A percentile compares a stretch with the other conserved stretches of the same genome.
These are phyloP conservation scores for Bremia lactucae DNA, from an alignment of 352 stramenopile species.

Conservation along the genomic window DNA sequence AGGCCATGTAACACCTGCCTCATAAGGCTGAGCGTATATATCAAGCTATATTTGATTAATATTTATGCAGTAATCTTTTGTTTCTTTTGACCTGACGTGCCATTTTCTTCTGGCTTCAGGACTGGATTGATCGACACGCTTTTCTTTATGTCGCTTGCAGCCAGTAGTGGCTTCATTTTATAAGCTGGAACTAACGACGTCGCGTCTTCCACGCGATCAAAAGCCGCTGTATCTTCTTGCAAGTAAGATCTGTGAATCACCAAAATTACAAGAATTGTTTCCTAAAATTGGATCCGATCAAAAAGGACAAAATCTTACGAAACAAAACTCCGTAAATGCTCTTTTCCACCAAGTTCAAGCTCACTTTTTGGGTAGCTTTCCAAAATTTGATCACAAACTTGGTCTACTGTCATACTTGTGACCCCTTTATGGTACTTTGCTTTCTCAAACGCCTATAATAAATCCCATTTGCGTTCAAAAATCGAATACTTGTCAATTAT, in stretches of 20 bases:
- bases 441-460: conserved; percentile 63
- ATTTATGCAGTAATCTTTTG: conserved; percentile 22
- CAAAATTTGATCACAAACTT: conserved; percentile 63
- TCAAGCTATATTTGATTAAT: too few species aligned
- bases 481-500: not conserved
- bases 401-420: conserved; percentile 40
- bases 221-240: conserved; percentile 25
- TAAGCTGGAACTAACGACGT: conserved; percentile 14
- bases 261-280: not conserved
- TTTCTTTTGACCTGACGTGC: conserved; percentile 26
- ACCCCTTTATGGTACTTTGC: conserved; percentile 47
- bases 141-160: conserved; percentile 11
- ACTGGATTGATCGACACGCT: conserved; percentile 1
- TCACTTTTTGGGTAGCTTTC: conserved; percentile 67
- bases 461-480: conserved; percentile 2
- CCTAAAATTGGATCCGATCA: not conserved
- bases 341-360: conserved; percentile 56
- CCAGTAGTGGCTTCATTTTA: conserved; percentile 21
- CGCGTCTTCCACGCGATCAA: conserved; percentile 17
- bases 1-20: too few species aligned
- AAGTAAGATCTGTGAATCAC: conserved; percentile 21
- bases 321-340: conserved; percentile 57
- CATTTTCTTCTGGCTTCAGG: conserved; percentile 10
- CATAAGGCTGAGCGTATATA: too few species aligned
- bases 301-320: conserved; percentile 27